phyloP scores from a whole-genome alignment of 352 stramenopile genomes.

The Pythium phragmitis region DNA sequence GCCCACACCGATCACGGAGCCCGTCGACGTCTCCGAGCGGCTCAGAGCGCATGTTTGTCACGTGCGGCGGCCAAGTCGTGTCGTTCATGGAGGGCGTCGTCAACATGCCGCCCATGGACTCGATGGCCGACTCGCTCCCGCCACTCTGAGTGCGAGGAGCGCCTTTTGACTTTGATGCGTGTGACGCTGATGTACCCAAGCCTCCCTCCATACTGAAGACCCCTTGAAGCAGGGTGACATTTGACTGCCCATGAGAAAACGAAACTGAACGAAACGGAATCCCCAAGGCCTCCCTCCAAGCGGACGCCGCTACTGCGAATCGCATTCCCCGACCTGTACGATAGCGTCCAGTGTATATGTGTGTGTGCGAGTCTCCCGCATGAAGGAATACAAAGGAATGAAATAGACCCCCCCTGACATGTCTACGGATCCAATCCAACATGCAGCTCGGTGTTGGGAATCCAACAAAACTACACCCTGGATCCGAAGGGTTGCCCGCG shows the following conservation, averaged over 20 bases:
- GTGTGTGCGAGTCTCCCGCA: not conserved
- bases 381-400: no score
- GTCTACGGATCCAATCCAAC: no score
- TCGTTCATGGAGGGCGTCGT: conserved; percentile 84
- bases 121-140: conserved; percentile 37
- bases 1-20: conserved; percentile 18
- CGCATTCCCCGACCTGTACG: not conserved
- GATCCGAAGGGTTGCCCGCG: no score
- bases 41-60: conserved; percentile 77
- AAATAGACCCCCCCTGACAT: no score
- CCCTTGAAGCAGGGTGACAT: not conserved
- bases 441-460: no score
- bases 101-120: conserved; percentile 65
- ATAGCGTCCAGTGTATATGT: not conserved
- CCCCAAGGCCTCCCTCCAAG: not conserved
- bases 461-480: no score
- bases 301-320: not conserved
- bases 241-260: not conserved
- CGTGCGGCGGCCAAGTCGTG: conserved; percentile 72
- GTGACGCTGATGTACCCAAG: not conserved
- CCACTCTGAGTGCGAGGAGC: conserved; percentile 8
- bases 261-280: not conserved
- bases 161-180: not conserved
- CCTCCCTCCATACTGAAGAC: not conserved
- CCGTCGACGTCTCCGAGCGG: conserved; percentile 26